A percentile compares a stretch with the other conserved stretches of the same genome.
Conservation (phyloP, 176 grass and related monocot species). For the Poa pratensis region DNA sequence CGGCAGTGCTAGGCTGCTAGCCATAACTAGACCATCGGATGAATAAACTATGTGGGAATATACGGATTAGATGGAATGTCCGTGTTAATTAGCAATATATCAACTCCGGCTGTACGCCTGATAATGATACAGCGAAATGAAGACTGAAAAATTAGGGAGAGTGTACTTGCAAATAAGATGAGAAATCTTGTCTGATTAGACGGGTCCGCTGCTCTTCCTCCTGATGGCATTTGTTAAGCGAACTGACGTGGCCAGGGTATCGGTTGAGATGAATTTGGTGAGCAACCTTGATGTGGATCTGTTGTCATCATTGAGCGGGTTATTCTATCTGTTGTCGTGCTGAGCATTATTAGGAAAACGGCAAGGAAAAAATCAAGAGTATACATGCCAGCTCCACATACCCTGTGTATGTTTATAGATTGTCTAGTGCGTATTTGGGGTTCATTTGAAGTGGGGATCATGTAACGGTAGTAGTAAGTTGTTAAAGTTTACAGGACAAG, state of each 20-base stretch:
- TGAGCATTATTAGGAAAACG: constrained; percentile 22
- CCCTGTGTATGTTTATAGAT: not conserved
- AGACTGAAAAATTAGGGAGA: no score
- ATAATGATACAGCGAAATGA: not conserved
- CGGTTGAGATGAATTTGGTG: constrained; percentile 43
- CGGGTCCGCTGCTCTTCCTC: constrained; percentile 24
- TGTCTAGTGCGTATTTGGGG: not conserved
- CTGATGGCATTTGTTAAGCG: constrained; percentile 36
- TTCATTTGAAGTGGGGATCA: constrained; percentile 10
- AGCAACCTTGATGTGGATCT: constrained; percentile 44
- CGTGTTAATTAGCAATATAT: constrained; percentile 19
- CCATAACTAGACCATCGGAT: not conserved
- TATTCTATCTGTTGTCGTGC: constrained; percentile 15
- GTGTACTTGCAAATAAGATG: no score
- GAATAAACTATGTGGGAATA: constrained; percentile 18
- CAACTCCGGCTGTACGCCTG: constrained; percentile 23
- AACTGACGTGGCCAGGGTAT: constrained; percentile 48
- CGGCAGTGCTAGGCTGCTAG: not conserved
- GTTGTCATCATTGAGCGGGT: constrained; percentile 29
- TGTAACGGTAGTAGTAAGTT: not conserved
- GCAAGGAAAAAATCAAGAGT: not conserved
- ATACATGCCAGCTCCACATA: constrained; percentile 8
- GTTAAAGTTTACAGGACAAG: not conserved
- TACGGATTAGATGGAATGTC: constrained; percentile 47
- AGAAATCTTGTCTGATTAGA: constrained; percentile 32